Evolutionary conservation across 768 basidiomycete genomes (phyloP).

Genomic region (Terana coerulea): DNA sequence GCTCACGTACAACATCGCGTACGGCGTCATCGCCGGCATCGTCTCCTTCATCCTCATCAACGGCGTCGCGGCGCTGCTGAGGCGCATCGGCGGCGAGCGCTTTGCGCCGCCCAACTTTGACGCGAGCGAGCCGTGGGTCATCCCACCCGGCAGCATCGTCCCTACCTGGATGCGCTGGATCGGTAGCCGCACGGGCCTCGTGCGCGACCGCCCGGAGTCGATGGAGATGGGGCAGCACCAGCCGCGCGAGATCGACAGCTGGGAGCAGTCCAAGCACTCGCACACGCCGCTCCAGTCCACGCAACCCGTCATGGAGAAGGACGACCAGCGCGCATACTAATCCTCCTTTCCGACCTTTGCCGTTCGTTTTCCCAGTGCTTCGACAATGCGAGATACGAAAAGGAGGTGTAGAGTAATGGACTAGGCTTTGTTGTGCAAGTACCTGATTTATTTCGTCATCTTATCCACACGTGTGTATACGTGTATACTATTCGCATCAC

Average conservation of each 20-base stretch:
- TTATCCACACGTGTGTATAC: no score
- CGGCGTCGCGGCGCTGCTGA: conserved; percentile 56
- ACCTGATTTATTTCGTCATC: no score
- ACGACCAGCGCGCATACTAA: no score
- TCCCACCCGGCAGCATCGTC: conserved; percentile 67
- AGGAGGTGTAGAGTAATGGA: no score
- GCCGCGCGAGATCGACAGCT: neutral
- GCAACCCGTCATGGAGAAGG: conserved; percentile 2
- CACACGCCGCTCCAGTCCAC: neutral
- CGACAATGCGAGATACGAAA: no score
- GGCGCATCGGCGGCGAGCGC: conserved; percentile 52
- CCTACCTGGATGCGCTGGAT: conserved; percentile 55
- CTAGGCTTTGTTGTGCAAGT: no score
- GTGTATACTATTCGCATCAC: no score
- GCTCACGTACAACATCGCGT: conserved; percentile 80
- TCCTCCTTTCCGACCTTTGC: no score
- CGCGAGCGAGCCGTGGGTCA: conserved; percentile 60
- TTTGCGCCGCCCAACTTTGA: conserved; percentile 64
- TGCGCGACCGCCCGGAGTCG: neutral
- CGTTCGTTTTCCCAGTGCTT: no score
- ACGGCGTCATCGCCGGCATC: conserved; percentile 83
- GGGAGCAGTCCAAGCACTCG: neutral
- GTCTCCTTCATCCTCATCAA: conserved; percentile 70
- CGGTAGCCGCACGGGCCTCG: conserved; percentile 3
- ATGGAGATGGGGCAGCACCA: conserved; percentile 5